Evolutionary conservation across 2,329 filamentous ascomycete genomes (phyloP), one percentile per base, ranked within the genome.

Genomic region (Botrytis elliptica): DNA sequence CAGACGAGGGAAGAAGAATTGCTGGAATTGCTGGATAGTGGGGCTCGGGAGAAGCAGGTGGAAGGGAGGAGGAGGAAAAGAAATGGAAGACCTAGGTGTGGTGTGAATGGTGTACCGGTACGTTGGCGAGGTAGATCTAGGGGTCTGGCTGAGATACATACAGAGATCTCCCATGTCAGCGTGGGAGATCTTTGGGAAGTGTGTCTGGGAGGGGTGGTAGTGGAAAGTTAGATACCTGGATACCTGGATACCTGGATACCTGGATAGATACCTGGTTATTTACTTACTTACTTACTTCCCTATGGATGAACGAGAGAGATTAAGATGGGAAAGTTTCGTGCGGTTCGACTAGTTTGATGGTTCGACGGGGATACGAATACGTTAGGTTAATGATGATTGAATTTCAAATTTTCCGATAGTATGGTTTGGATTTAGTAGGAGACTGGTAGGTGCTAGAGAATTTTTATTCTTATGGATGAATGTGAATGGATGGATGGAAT

Each of bases 361-460:
- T n/a, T n/a, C 12, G 5, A n/a, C 20, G 49, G 25, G 9, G 46
- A 55, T 22, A 64, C 25, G 38, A 42, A 42, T 63, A n/a, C 62
- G 62, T 29, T 42, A n/a, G 38, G 3, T 42, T 29, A n/a, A 5
- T 5, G 1, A n/a, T 63, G 60, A 29, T 64, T 40, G 60, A 63
- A 40, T 42, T 64, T n/a, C 25, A n/a, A 14, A n/a, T n/a, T n/a
- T 52, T 64, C 62, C 62, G 62, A 64, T 64, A 64, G 62, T 40
- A 8, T 63, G 60, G 60, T 63, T n/a, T n/a, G 60, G 36, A n/a
- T 40, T 40, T n/a, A n/a, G 49, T n/a, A 14, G 33, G 33, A 33
- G 4, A 52, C 4, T 4, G 49, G 49, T 14, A n/a, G 4, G 49
- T n/a, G 5, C 49, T 52, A 52, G 49, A 16, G 49, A 14, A n/a